phyloP scores from a whole-genome alignment of 2,329 filamentous ascomycete genomes.

The Daldinia sp. region DNA sequence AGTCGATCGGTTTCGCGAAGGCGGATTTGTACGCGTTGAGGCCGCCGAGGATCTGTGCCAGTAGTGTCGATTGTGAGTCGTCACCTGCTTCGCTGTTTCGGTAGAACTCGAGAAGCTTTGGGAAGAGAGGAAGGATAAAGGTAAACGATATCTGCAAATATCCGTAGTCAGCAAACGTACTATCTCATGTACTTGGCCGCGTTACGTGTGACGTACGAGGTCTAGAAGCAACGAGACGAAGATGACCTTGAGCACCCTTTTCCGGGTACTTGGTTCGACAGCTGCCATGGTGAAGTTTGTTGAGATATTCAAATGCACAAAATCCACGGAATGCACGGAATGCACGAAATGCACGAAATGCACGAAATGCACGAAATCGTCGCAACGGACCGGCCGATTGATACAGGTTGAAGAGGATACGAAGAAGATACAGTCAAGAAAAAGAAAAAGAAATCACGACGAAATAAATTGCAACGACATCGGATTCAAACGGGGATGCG shows the following conservation, averaged over 20 bases:
- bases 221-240: conserved; percentile 90
- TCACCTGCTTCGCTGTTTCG: conserved; percentile 76
- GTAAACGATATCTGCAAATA: conserved; percentile 87
- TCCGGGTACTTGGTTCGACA: conserved; percentile 61
- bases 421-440: background rate
- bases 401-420: conserved; percentile 12
- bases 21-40: conserved; percentile 95
- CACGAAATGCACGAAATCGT: conserved; percentile 15
- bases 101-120: conserved; percentile 95
- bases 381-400: conserved; percentile 34
- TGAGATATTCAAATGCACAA: too few relatives aligned
- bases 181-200: background rate
- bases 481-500: background rate
- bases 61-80: conserved; percentile 60
- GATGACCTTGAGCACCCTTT: conserved; percentile 84
- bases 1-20: conserved; percentile 92
- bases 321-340: too few relatives aligned
- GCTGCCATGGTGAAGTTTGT: conserved; percentile 44
- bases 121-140: conserved; percentile 96
- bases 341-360: conserved; percentile 18
- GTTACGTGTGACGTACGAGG: conserved; percentile 66
- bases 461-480: background rate
- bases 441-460: background rate
- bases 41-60: conserved; percentile 80
- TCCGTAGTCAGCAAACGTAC: background rate